A percentile compares a stretch with the other conserved stretches of the same genome.
Evolutionary conservation across 306 rosid species (phyloP).

Genomic region (Canavalia ensiformis): DNA sequence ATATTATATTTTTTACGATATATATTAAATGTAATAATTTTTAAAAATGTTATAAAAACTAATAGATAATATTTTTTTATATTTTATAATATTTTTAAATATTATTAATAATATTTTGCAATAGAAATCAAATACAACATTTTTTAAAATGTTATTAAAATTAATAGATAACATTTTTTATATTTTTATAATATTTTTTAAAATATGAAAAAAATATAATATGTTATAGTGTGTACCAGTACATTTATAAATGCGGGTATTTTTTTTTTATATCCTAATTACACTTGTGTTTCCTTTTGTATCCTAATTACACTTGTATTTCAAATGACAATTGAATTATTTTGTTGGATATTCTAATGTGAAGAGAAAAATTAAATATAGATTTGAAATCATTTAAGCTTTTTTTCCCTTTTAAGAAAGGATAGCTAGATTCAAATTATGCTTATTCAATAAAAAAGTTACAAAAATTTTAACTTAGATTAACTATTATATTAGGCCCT

Average conservation of each 20-base stretch:
- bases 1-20: no score
- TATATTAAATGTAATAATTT: no score
- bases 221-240: constrained; percentile 21
- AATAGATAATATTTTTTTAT: no score
- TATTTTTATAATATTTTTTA: no score
- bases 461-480: constrained; percentile 7
- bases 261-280: no score
- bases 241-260: constrained; percentile 48
- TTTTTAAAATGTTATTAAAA: no score
- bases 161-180: no score
- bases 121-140: no score
- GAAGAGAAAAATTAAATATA: constrained; percentile 32
- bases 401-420: constrained; percentile 29
- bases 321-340: constrained; percentile 53
- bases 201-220: no score
- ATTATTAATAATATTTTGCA: no score
- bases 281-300: constrained; percentile 42
- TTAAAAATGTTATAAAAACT: no score
- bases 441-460: constrained; percentile 20
- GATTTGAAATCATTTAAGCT: constrained; percentile 36
- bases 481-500: constrained; percentile 32
- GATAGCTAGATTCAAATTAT: constrained; percentile 37
- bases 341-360: constrained; percentile 46
- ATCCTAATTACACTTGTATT: constrained; percentile 65
- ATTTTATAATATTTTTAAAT: no score